Percentiles rank a stretch among this genome's conserved stretches.
Conservation (phyloP, 1,284 basidiomycete genomes). For the Ustilago esculenta region DNA sequence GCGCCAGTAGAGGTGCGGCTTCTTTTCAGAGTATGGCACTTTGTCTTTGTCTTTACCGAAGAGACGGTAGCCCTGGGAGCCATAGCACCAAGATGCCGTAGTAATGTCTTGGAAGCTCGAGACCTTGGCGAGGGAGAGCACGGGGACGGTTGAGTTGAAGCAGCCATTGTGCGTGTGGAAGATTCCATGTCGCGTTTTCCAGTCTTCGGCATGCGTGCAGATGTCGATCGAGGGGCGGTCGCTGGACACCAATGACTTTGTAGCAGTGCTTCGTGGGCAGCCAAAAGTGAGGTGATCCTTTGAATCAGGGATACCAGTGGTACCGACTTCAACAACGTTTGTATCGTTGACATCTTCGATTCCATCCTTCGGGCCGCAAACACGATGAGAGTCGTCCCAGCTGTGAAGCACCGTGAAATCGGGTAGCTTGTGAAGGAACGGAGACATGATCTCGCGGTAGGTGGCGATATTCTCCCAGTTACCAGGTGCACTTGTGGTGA, state of each 20-base stretch:
- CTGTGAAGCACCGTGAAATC: slow-evolving; percentile 23
- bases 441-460: slow-evolving; percentile 13
- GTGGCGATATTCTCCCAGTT: background rate
- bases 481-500: slow-evolving; percentile 1
- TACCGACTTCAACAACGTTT: background rate
- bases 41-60: slow-evolving; percentile 4
- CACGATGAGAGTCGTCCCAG: slow-evolving; percentile 20
- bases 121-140: slow-evolving; percentile 13
- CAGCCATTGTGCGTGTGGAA: slow-evolving; percentile 6
- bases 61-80: slow-evolving; percentile 14
- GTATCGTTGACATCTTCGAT: slow-evolving; percentile 9
- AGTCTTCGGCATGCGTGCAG: slow-evolving; percentile 16
- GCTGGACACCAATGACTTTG: slow-evolving; percentile 4
- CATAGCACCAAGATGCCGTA: slow-evolving; percentile 33
- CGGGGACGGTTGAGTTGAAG: slow-evolving; percentile 20
- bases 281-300: slow-evolving; percentile 2
- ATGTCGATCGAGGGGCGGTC: slow-evolving; percentile 29
- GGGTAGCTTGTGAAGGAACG: slow-evolving; percentile 23
- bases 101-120: slow-evolving; percentile 34
- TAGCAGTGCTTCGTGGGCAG: slow-evolving; percentile 13
- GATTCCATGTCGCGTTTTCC: slow-evolving; percentile 17
- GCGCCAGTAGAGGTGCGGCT: slow-evolving; percentile 29
- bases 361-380: slow-evolving; percentile 17
- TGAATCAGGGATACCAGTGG: slow-evolving; percentile 1
- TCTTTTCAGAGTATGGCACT: slow-evolving; percentile 25